Evolutionary conservation across 2,329 filamentous ascomycete species (phyloP), one percentile per base, ranked within the genome.

Genomic region (Sporothrix dimorphospora): DNA sequence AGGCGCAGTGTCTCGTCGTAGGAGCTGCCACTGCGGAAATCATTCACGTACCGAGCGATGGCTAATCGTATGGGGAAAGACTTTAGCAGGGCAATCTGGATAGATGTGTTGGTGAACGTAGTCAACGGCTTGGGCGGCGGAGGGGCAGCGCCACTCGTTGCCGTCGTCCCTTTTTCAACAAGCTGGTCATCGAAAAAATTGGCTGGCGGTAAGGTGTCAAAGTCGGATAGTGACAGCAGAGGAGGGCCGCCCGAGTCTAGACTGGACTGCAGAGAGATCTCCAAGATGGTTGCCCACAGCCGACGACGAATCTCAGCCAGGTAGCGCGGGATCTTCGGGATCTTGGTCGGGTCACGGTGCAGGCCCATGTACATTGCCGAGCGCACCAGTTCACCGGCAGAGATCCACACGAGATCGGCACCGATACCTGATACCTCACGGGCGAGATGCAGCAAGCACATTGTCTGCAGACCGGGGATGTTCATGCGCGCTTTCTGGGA

Each of bases 101-200:
- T 78, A 0, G 87, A 87, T 71, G 84, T 85, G 57, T 85, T 78
- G 0, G 84, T 85, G 51, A 83, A 83, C 2, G 77, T 72, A 4
- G 73, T 73, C 7, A 80, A 75, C 0, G 81, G 80, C 19, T 80
- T 81, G 0, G 81, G 77, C 0, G 76, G 70, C 0, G 80, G 75
- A 19, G 65, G 24, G 38, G 73, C 2, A 27, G 47, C 34, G 71
- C 51, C 42, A 53, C 63, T 61, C 1, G 66, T 34, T n/a, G 47
- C 9, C 11, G 65, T n/a, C 2, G 69, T 51, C 16, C 79, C 72
- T 0, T 80, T 79, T 0, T 73, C 72, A 8, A 78, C n/a, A 3
- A 87, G 79, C 40, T 87, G 81, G 0, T 84, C 83, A 70, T 88
- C 86, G 55, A 86, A 81, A 5, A 83, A 83, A 72, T 88, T 88